A percentile compares a stretch with the other conserved stretches of the same genome.
Evolutionary conservation across 192 early-diverging fungal genomes (phyloP).

Genomic region (Umbelopsis ramanniana): DNA sequence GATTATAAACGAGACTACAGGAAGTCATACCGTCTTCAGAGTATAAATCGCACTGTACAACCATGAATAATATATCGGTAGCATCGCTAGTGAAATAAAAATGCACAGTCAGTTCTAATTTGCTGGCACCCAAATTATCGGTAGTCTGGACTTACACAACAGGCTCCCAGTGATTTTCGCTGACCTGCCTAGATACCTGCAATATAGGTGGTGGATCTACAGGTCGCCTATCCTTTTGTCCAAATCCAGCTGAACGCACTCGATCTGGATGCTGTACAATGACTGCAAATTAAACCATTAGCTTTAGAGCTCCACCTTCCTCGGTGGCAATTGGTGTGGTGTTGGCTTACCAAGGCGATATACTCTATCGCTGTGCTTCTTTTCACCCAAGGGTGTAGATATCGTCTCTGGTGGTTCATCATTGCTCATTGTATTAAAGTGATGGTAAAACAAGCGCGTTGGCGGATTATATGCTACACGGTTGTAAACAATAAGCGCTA

Average conservation of each 20-base stretch:
- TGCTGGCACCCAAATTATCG: no score
- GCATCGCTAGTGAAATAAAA: conserved; percentile 6
- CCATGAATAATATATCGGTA: conserved; percentile 12
- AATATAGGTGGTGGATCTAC: conserved; percentile 72
- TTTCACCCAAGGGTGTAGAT: neutral
- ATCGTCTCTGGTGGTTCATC: neutral
- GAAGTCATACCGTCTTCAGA: conserved; percentile 16
- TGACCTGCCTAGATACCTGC: conserved; percentile 51
- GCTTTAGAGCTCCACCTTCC: neutral
- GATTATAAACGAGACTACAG: conserved; percentile 16
- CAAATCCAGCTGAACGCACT: conserved; percentile 72
- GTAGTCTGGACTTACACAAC: conserved; percentile 32
- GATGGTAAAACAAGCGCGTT: neutral
- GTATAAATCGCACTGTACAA: conserved; percentile 31
- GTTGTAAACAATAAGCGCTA: neutral
- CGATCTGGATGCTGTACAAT: conserved; percentile 68
- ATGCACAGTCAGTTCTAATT: no score
- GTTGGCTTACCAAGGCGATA: conserved; percentile 11
- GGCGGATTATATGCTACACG: neutral
- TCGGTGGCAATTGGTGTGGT: neutral
- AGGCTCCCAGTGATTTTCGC: conserved; percentile 34
- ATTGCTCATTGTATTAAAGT: neutral
- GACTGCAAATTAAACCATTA: neutral
- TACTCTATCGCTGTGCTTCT: neutral
- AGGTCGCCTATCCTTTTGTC: conserved; percentile 69